Conservation (phyloP, 768 basidiomycete species). For the Tulasnella sp. region DNA sequence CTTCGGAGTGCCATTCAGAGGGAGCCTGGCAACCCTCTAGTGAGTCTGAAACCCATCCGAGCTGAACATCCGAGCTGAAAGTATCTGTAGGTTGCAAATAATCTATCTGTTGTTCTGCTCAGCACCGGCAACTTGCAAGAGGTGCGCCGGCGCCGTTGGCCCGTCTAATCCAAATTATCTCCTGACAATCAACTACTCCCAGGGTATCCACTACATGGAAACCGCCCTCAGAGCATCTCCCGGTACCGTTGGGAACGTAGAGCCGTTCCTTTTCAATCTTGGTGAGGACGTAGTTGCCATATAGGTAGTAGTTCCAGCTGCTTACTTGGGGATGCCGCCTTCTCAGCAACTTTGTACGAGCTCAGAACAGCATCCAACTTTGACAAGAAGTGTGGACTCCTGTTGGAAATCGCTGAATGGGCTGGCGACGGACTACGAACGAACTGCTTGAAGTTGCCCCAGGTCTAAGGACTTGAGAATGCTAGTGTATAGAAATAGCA, state of each 20-base stretch:
- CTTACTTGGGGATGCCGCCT: background rate
- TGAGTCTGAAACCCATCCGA: slow-evolving; percentile 25
- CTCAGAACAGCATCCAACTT: slow-evolving; percentile 59
- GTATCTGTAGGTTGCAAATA: slow-evolving; percentile 51
- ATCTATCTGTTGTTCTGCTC: slow-evolving; percentile 59
- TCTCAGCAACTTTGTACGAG: slow-evolving; percentile 69
- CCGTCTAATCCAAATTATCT: background rate
- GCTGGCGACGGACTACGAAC: slow-evolving; percentile 73
- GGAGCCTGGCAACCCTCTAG: slow-evolving; percentile 52
- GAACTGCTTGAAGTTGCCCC: slow-evolving; percentile 56
- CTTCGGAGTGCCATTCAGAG: slow-evolving; percentile 36
- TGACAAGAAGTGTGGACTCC: slow-evolving; percentile 63
- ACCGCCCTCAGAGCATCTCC: slow-evolving; percentile 50
- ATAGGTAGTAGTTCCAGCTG: background rate
- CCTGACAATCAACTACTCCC: background rate
- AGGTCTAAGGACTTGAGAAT: background rate
- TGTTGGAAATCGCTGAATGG: slow-evolving; percentile 73
- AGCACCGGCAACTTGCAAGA: slow-evolving; percentile 63
- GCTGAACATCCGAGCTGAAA: background rate
- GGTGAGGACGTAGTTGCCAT: slow-evolving; percentile 37
- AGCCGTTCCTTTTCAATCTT: slow-evolving; percentile 77
- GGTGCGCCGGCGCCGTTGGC: slow-evolving; percentile 32
- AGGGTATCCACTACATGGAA: slow-evolving; percentile 67
- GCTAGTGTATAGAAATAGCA: too few relatives aligned
- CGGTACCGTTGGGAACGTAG: slow-evolving; percentile 58